Percentiles rank a stretch among this genome's conserved stretches.
These are phyloP conservation scores for Trichosporon asahii DNA, from an alignment of 1,284 basidiomycete species.

Conservation along the genomic window DNA sequence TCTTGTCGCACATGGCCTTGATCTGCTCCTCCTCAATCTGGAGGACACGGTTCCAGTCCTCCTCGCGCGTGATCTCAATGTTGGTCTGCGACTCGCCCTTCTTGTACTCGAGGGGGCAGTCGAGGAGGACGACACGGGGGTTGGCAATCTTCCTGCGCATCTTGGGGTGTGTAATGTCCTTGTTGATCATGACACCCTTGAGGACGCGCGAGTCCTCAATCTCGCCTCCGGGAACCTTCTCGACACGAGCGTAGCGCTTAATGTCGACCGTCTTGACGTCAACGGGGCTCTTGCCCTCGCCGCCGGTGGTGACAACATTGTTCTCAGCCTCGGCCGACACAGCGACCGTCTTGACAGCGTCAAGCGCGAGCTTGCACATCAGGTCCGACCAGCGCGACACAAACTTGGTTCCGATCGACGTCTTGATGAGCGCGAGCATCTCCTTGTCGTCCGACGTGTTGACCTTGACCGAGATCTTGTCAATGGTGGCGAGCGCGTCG, in stretches of 20 bases:
- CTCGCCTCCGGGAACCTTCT: conserved; percentile 95
- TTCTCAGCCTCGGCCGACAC: conserved; percentile 55
- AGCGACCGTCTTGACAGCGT: conserved; percentile 82
- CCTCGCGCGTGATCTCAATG: conserved; percentile 94
- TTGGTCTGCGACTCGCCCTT: conserved; percentile 99
- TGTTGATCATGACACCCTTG: conserved; percentile 94
- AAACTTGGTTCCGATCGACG: conserved; percentile 99
- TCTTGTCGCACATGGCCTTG: conserved; percentile 77
- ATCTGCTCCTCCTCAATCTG: conserved; percentile 98
- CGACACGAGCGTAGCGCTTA: conserved; percentile 95
- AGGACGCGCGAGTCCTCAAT: conserved; percentile 90
- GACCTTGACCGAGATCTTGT: conserved; percentile 80
- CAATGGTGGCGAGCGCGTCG: conserved; percentile 76
- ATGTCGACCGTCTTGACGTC: conserved; percentile 87
- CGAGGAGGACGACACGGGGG: conserved; percentile 84
- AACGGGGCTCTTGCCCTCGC: conserved; percentile 25
- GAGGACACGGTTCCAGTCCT: conserved; percentile 88
- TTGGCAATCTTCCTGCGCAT: conserved; percentile 91
- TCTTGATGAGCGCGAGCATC: conserved; percentile 97
- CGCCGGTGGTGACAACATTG: conserved; percentile 51
- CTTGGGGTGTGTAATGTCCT: conserved; percentile 96
- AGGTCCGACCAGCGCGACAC: conserved; percentile 93
- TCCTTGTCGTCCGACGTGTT: conserved; percentile 80
- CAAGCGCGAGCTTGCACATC: conserved; percentile 92
- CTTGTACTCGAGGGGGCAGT: conserved; percentile 98